These are phyloP conservation scores for Vitis rupestris DNA, from an alignment of 164 flowering plant species.

Conservation along the genomic window DNA sequence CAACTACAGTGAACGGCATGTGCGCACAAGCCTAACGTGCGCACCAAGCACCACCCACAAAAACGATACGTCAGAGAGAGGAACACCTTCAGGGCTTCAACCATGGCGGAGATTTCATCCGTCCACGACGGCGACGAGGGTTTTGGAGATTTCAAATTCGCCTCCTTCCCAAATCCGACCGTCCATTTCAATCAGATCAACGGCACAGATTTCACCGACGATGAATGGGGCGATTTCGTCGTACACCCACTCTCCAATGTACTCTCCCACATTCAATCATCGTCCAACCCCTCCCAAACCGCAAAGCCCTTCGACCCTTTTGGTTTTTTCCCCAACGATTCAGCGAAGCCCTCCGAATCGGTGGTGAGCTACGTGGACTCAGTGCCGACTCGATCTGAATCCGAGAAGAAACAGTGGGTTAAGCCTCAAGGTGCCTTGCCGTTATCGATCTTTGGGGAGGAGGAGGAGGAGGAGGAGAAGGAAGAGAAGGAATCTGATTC, in stretches of 20 bases:
- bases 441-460: conserved; percentile 58
- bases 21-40: background rate
- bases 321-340: conserved; percentile 7
- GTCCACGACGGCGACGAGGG: conserved; percentile 59
- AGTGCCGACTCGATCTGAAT: background rate
- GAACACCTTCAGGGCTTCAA: background rate
- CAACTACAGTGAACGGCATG: no score
- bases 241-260: conserved; percentile 17
- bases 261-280: conserved; percentile 12
- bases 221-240: conserved; percentile 79
- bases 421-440: conserved; percentile 60
- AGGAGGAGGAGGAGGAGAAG: conserved; percentile 29
- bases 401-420: conserved; percentile 24
- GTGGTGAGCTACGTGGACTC: conserved; percentile 3
- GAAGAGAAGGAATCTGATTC: conserved; percentile 24
- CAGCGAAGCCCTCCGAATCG: background rate
- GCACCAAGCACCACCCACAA: background rate
- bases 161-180: conserved; percentile 14
- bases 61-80: background rate
- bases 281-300: conserved; percentile 2
- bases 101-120: conserved; percentile 38
- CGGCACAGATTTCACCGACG: conserved; percentile 26
- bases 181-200: conserved; percentile 11
- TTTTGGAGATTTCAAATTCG: conserved; percentile 78
- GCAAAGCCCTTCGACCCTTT: conserved; percentile 22